phyloP scores from a whole-genome alignment of 164 flowering plant species.

The Litsea cubeba region DNA sequence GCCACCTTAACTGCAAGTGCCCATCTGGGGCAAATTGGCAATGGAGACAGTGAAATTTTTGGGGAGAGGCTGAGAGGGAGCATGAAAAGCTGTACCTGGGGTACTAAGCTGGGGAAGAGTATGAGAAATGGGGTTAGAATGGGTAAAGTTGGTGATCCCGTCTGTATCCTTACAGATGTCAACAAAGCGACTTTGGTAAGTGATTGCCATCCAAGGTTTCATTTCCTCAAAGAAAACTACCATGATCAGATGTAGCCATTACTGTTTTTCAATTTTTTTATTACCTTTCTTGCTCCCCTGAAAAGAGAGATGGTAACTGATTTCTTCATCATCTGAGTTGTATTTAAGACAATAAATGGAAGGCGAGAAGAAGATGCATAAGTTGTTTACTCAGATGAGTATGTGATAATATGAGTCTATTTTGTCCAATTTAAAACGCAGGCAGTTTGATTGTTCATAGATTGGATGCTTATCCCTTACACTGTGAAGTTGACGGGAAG shows the following conservation, averaged over 20 bases:
- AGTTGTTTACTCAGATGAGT: background rate
- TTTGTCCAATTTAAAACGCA: background rate
- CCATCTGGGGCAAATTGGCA: slow-evolving; percentile 9
- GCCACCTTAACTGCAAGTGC: slow-evolving; percentile 30
- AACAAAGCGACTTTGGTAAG: slow-evolving; percentile 49
- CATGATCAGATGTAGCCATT: no score
- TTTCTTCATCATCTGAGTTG: background rate
- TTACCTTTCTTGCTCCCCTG: background rate
- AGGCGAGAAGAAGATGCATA: background rate
- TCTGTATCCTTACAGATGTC: slow-evolving; percentile 54
- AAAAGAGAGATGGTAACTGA: background rate
- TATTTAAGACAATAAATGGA: background rate
- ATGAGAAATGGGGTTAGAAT: slow-evolving; percentile 26
- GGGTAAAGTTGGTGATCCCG: slow-evolving; percentile 40
- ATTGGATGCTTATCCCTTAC: background rate
- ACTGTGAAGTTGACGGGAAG: background rate
- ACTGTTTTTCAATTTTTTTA: no score
- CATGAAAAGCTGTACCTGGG: slow-evolving; percentile 22
- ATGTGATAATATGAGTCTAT: background rate
- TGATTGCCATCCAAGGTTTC: background rate
- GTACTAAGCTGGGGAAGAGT: slow-evolving; percentile 21
- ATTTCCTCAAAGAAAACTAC: background rate
- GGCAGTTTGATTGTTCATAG: background rate
- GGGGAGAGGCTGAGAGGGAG: slow-evolving; percentile 40
- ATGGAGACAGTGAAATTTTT: slow-evolving; percentile 32